Base-by-base conservation (phyloP, 306 rosid genomes). In the Trifolium repens region DNA sequence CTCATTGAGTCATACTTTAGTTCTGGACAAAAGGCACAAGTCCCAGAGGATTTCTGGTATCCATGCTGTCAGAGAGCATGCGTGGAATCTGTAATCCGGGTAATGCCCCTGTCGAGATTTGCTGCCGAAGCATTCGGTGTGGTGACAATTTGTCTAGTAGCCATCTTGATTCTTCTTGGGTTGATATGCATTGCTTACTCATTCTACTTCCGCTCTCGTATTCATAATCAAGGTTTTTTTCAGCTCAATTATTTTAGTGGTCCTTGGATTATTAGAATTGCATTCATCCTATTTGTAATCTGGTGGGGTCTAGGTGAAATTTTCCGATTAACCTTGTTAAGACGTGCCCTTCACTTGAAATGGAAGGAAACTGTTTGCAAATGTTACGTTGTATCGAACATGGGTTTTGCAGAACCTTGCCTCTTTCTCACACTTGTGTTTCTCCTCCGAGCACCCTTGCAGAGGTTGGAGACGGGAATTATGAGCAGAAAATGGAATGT, bases 31-130 rank as follows among this genome's bases (percentile, higher is more conserved):
- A 71, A 85, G 84, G 82, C 83, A 8, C 69, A 17, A 74, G 85
- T 84, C 68, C 85, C 64, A 34, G 87, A 84, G 93, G 91, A 65
- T 81, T 88, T 81, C 83, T 78, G 64, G 96, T 82, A 88, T 94
- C 96, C 97, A 94, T 91, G 94, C 97, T 94, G 96, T 91, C 89
- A 84, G 97, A 89, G 93, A 94, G 98, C 92, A 94, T 94, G 97
- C 97, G 90, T 94, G 93, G 97, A 94, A 89, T 89, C 89, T 88
- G 97, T 91, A 90, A 67, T 84, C 89, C 87, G 96, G 97, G 98
- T 91, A 90, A 94, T 94, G 98, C 98, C 96, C 97, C 98, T 75
- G 98, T 84, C 96, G 82, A 94, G 96, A 79, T 65, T 86, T 80
- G 85, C 89, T 94, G 91, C 97, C 96, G 98, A 94, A 86, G 96